A percentile compares a stretch with the other conserved stretches of the same genome.
Conservation (phyloP, 2,329 filamentous ascomycete genomes). For the Blastomyces silverae region DNA sequence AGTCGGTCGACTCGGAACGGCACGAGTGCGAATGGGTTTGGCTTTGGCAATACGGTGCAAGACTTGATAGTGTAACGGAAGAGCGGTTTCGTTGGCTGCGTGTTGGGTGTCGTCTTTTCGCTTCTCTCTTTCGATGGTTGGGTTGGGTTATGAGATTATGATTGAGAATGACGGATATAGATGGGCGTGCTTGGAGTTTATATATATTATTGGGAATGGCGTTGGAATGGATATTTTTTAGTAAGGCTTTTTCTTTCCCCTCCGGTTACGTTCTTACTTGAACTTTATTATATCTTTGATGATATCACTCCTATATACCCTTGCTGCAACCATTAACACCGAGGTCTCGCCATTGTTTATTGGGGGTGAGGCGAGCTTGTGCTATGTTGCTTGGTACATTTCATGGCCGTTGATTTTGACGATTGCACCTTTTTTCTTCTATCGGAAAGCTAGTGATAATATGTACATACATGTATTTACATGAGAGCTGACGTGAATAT, state of each 20-base stretch:
- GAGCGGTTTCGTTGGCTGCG: neutral
- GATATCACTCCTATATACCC: neutral
- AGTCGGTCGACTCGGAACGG: slow-evolving; percentile 16
- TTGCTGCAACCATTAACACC: neutral
- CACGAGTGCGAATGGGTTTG: slow-evolving; percentile 16
- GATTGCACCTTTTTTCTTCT: neutral
- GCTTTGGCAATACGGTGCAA: slow-evolving; percentile 18
- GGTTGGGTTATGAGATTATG: neutral
- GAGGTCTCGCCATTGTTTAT: neutral
- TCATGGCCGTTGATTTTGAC: neutral
- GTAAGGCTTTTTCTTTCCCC: neutral
- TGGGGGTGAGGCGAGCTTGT: neutral
- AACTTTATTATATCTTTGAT: neutral
- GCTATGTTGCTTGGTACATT: neutral
- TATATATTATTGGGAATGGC: neutral
- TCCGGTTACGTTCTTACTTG: neutral
- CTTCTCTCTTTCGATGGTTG: neutral
- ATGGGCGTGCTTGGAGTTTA: neutral
- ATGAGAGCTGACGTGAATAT: neutral
- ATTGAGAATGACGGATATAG: neutral
- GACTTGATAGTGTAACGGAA: slow-evolving; percentile 18
- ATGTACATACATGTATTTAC: neutral
- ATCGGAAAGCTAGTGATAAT: neutral
- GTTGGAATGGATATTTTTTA: neutral
- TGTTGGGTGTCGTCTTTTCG: neutral